Evolutionary conservation across 2,329 filamentous ascomycete genomes (phyloP), one percentile per base, ranked within the genome.

Genomic region (Stachybotrys chlorohalonatus): DNA sequence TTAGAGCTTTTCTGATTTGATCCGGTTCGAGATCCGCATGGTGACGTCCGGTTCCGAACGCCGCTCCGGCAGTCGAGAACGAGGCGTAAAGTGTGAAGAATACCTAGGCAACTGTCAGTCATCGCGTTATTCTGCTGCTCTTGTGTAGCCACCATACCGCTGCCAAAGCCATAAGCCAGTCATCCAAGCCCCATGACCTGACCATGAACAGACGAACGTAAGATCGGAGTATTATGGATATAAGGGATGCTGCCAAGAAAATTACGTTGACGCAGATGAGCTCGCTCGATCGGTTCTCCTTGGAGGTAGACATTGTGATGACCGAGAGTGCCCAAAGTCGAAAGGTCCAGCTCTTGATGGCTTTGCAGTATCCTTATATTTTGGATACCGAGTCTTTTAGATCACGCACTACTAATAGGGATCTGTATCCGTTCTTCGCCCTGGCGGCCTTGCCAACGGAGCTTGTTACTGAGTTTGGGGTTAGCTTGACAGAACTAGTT

Each of bases 41-140:
- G 32, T 71, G 68, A 5, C 65, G 63, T 3, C 71, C 70, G 0
- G 70, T 74, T 7, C 71, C 71, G 53, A 68, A 64, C 2, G 59
- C 54, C 49, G 72, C 56, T 9, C 71, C 71, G 1, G 59, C 48
- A 7, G 70, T 56, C 15, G 69, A 62, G 49, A 59, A 65, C 7
- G 60, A 54, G 31, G 54, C 56, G 54, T 64, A 70, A n/a, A 62
- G 54, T 30, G 58, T 50, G 51, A 69, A 68, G 16, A 54, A 59
- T 15, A 31, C n/a, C 31, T 32, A 11, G 11, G 30, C 15, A 47
- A 16, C n/a, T n/a, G 17, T 24, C 16, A n/a, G n/a, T 16, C 8
- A 11, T 16, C 8, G 46, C 46, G 6, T 47, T 13, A 13, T 42
- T 42, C 13, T 42, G 8, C 36, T 42, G 8, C 13, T 3, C 13